Evolutionary conservation across 352 stramenopile genomes (phyloP).

Genomic region (Phytophthora capsici): DNA sequence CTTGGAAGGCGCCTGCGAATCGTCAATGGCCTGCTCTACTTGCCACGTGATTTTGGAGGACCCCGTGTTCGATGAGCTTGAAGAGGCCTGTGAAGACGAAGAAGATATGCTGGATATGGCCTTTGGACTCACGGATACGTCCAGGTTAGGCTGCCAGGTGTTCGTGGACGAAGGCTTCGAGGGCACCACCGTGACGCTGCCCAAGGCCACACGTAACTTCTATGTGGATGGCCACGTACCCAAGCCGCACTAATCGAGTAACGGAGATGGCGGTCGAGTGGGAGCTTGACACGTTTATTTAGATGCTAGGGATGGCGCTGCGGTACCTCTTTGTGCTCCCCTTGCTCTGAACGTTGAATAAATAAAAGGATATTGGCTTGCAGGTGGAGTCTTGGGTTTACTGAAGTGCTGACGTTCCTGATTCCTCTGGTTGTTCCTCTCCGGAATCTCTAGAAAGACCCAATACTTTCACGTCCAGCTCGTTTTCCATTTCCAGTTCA

Average conservation of each 20-base stretch:
- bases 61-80: conserved; percentile 91
- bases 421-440: conserved; percentile 15
- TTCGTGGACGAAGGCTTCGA: conserved; percentile 93
- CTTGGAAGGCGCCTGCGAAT: conserved; percentile 93
- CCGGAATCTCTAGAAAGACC: background rate
- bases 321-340: conserved; percentile 5
- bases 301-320: conserved; percentile 28
- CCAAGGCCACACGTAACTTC: conserved; percentile 97
- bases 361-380: conserved; percentile 42
- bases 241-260: conserved; percentile 90
- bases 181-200: conserved; percentile 90
- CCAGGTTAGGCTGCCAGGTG: conserved; percentile 92
- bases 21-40: conserved; percentile 98
- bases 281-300: conserved; percentile 38
- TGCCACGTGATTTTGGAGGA: conserved; percentile 98
- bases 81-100: conserved; percentile 95
- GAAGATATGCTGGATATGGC: conserved; percentile 99
- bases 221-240: conserved; percentile 99
- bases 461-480: conserved; percentile 23
- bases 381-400: conserved; percentile 2
- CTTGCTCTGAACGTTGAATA: conserved; percentile 31
- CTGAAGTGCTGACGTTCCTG: background rate
- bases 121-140: conserved; percentile 97
- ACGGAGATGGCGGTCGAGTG: conserved; percentile 9
- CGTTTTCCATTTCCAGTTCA: conserved; percentile 18